Evolutionary conservation across 2,329 filamentous ascomycete species (phyloP), one percentile per base, ranked within the genome.

Genomic region (Colletotrichum eremochloae): DNA sequence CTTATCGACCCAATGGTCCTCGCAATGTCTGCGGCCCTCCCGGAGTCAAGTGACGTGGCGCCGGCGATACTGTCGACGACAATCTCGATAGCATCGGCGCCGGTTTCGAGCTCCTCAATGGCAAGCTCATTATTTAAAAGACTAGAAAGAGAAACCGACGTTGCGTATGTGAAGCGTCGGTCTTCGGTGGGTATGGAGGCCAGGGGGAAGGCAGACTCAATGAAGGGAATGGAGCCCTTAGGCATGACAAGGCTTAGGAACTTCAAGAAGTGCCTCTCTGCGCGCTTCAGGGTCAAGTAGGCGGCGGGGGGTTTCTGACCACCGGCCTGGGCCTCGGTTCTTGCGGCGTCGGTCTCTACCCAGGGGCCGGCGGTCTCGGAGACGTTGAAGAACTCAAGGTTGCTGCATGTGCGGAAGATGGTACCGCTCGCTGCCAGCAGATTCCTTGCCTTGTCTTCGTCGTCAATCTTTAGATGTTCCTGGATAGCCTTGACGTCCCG

Each of bases 321-420:
- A 8, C 79, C 74, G 20, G 73, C 42, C 18, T 71, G 71, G 12
- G 75, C 67, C n/a, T 67, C 67, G 61, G 48, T 62, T 20, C 64
- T 73, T 31, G 66, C 71, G 42, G 63, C 61, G 36, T 57, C 73
- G 57, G 66, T 71, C 31, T 73, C 67, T n/a, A 71, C 31, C 62
- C 56, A 65, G 5, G 63, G 58, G 31, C 66, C 74, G 64, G 56
- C 80, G 66, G 38, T 77, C 77, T 94, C 92, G 2, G 91, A 91
- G 20, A 93, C 83, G 75, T 94, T 94, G 83, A 91, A 94, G 79
- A 94, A 95, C 77, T 95, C 93, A 74, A 92, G 88, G 75, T 93
- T 94, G 14, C 91, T 91, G 77, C 91, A 93, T 1, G 85, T 86
- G 61, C 91, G 86, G 75, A 93, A 90, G 20, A 92, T 86, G 2